Evolutionary conservation across 306 rosid genomes (phyloP).

Genomic region (Parietaria judaica): DNA sequence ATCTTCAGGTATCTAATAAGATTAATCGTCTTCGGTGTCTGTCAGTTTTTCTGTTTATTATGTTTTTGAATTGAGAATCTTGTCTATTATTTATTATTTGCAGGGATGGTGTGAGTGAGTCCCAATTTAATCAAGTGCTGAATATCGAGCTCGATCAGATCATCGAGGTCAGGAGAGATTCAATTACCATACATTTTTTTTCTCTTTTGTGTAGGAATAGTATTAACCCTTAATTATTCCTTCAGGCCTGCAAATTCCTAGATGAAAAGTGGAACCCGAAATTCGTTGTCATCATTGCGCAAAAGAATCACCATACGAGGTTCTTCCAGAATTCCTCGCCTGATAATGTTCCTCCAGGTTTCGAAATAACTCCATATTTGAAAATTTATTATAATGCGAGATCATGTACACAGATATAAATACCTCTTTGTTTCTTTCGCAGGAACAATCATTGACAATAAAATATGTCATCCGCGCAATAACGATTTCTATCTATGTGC

Average conservation of each 20-base stretch:
- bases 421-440: slow-evolving; percentile 1
- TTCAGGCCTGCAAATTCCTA: slow-evolving; percentile 74
- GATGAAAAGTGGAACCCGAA: slow-evolving; percentile 83
- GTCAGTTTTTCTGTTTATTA: not conserved
- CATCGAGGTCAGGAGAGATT: slow-evolving; percentile 43
- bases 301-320: slow-evolving; percentile 85
- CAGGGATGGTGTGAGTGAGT: slow-evolving; percentile 96
- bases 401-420: not conserved
- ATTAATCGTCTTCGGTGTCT: too few relatives aligned
- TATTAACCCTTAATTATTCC: not conserved
- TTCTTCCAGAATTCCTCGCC: slow-evolving; percentile 68
- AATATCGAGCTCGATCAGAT: slow-evolving; percentile 75
- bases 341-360: slow-evolving; percentile 91
- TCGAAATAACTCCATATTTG: too few relatives aligned
- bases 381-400: too few relatives aligned
- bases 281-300: slow-evolving; percentile 77
- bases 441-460: slow-evolving; percentile 91
- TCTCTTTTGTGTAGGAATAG: not conserved
- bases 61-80: not conserved
- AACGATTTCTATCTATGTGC: slow-evolving; percentile 91
- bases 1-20: slow-evolving; percentile 58
- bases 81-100: too few relatives aligned
- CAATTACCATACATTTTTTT: not conserved
- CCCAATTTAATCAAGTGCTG: slow-evolving; percentile 84
- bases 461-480: slow-evolving; percentile 77